Base-by-base conservation (phyloP, 2,329 filamentous ascomycete species). In the Sphaerostilbella broomeana region DNA sequence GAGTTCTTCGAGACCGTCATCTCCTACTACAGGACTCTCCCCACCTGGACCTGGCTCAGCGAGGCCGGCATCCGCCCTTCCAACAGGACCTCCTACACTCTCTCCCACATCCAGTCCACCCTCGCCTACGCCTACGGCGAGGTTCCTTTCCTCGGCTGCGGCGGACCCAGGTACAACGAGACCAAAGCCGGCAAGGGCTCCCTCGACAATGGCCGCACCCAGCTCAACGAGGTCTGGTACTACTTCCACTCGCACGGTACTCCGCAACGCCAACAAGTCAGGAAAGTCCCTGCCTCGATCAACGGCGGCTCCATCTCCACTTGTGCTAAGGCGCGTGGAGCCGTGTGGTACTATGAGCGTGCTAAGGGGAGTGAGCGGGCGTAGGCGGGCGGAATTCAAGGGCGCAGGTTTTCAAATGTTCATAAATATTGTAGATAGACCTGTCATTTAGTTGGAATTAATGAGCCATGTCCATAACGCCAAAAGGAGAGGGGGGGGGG, bases 161-260 rank as follows among this genome's bases (percentile, higher is more conserved):
- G 65, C 0, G 79, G 79, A 0, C 72, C 76, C 7, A 55, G 65
- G 16, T 83, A 70, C 57, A 83, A 82, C 54, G 63, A 70, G 47
- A 83, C 79, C 11, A 66, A 55, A 15, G 73, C 70, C 6, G 79
- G 79, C 2, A 65, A 59, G 44, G 70, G 71, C 15, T 70, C 68
- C 3, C 51, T 52, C 2, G 79, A 83, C 50, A 70, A 63, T 40
- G 78, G 79, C 2, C 61, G 62, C 46, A 82, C 77, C 2, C 64
- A 70, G 21, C 48, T 84, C 33, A 70, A 56, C 43, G 79, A 84
- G 65, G 66, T 79, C 10, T 84, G 78, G 77, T 84, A 83, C 53
- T 82, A 81, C 51, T 69, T 73, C 56, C 71, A 81, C 56, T 72
- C 75, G 37, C 68, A 66, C 40, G 79, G 79, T 4, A 58, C 67